Conservation (phyloP, 148 eudicot species). For the Vaccinium myrtillus region DNA sequence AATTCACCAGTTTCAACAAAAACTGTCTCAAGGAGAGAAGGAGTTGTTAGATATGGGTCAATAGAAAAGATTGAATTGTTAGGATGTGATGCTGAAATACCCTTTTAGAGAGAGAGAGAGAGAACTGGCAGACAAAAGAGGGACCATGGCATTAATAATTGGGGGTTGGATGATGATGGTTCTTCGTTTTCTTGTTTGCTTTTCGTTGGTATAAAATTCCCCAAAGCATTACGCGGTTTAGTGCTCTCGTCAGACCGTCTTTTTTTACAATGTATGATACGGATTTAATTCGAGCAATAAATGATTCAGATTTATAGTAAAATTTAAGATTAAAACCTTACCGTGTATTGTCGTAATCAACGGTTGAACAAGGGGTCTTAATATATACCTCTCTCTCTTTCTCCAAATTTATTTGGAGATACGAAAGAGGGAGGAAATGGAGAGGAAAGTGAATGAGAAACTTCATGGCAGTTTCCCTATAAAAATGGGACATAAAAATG, state of each 20-base stretch:
- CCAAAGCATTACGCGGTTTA: no score
- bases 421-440: not conserved
- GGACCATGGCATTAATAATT: not conserved
- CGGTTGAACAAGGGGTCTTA: no score
- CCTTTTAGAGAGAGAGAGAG: not conserved
- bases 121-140: slow-evolving; percentile 1
- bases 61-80: not conserved
- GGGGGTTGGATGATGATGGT: not conserved
- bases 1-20: not conserved
- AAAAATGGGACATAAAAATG: no score
- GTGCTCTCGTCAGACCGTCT: no score
- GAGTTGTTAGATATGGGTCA: not conserved
- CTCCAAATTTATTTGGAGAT: not conserved
- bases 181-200: not conserved
- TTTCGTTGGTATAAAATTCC: no score
- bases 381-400: not conserved
- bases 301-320: no score
- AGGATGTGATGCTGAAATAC: not conserved
- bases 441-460: not conserved
- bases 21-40: not conserved
- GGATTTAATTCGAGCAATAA: no score
- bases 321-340: no score
- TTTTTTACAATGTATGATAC: no score
- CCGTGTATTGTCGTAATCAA: no score
- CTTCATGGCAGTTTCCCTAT: not conserved